Conservation (phyloP, 331 rosid species). For the Erythrophleum ivorense region DNA sequence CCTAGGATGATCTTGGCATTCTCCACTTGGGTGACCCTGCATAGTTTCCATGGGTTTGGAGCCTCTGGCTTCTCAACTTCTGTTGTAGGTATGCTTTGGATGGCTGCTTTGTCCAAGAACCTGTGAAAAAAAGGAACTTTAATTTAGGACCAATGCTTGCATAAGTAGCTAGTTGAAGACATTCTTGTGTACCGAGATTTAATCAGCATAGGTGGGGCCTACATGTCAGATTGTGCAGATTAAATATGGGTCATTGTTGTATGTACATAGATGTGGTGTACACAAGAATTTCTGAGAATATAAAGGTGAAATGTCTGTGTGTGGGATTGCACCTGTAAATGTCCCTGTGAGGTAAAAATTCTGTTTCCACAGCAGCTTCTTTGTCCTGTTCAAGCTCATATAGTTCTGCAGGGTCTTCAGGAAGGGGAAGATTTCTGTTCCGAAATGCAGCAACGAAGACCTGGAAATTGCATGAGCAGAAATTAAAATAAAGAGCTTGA, state of each 20-base stretch:
- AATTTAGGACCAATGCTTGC: slow-evolving; percentile 28
- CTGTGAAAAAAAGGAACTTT: slow-evolving; percentile 43
- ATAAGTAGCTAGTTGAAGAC: neutral
- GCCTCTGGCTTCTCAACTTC: slow-evolving; percentile 39
- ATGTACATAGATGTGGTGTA: neutral
- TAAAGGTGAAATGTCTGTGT: neutral
- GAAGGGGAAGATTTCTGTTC: slow-evolving; percentile 72
- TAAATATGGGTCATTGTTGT: neutral
- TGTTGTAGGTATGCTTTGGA: slow-evolving; percentile 37
- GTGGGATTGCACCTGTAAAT: slow-evolving; percentile 56
- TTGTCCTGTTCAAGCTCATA: slow-evolving; percentile 72
- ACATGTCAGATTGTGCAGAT: neutral
- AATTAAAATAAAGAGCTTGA: neutral
- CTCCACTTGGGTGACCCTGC: slow-evolving; percentile 91
- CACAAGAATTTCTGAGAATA: neutral
- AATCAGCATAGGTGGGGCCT: neutral
- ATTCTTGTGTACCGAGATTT: neutral
- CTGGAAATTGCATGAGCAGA: slow-evolving; percentile 45
- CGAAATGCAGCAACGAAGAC: slow-evolving; percentile 84
- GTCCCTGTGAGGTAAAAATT: slow-evolving; percentile 76
- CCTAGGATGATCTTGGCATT: slow-evolving; percentile 77
- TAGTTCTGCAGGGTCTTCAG: slow-evolving; percentile 66
- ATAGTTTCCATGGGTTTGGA: slow-evolving; percentile 74
- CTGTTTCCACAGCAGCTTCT: slow-evolving; percentile 63
- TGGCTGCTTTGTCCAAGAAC: slow-evolving; percentile 91